These are phyloP conservation scores for Plasmodium gallinaceum DNA, from an alignment of 169 alveolate species.

Conservation along the genomic window DNA sequence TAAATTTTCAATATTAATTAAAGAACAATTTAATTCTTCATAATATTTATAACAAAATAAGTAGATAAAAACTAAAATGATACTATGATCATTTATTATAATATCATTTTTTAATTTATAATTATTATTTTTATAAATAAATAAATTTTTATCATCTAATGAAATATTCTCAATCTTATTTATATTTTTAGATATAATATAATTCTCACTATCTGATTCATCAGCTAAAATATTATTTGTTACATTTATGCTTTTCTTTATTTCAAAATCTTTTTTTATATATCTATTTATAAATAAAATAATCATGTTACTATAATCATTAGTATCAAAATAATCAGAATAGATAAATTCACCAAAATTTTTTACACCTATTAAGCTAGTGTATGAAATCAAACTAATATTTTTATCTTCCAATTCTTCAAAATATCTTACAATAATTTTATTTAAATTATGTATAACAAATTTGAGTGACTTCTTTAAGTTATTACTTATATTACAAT, in stretches of 20 bases:
- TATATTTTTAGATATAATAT: background rate
- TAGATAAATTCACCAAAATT: slow-evolving; percentile 27
- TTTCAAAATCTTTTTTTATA: slow-evolving; percentile 73
- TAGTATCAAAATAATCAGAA: slow-evolving; percentile 34
- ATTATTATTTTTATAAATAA: slow-evolving; percentile 41
- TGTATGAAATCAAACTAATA: slow-evolving; percentile 52
- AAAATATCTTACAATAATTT: slow-evolving; percentile 31
- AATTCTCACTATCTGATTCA: background rate
- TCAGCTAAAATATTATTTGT: slow-evolving; percentile 63
- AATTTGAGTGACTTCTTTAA: background rate
- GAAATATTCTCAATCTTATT: background rate
- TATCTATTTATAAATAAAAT: slow-evolving; percentile 66
- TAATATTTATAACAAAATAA: slow-evolving; percentile 71
- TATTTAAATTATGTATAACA: slow-evolving; percentile 2
- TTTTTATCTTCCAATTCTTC: slow-evolving; percentile 55
- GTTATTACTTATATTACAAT: background rate
- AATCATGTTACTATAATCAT: slow-evolving; percentile 53
- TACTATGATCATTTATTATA: slow-evolving; percentile 64
- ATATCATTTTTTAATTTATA: slow-evolving; percentile 68
- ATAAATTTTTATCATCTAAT: slow-evolving; percentile 4
- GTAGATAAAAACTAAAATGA: slow-evolving; percentile 34
- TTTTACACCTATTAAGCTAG: slow-evolving; percentile 41
- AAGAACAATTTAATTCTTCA: slow-evolving; percentile 25
- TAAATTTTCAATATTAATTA: slow-evolving; percentile 50
- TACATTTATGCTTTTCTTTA: slow-evolving; percentile 24